Percentiles rank a stretch among this genome's conserved stretches.
phyloP scores from a whole-genome alignment of 345 rosid species.

The Linum trigynum region DNA sequence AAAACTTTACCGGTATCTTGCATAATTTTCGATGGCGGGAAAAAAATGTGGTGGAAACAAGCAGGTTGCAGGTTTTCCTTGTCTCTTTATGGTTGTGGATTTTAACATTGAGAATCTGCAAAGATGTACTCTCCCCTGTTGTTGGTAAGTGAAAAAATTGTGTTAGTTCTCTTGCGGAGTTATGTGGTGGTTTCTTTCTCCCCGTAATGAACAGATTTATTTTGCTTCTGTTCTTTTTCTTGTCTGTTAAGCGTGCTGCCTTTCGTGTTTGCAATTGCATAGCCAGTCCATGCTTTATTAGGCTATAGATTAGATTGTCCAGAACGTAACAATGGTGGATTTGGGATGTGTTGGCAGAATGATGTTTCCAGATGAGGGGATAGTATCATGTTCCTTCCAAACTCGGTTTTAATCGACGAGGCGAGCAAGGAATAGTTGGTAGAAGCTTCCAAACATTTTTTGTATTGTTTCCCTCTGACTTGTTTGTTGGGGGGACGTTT shows the following conservation, averaged over 20 bases:
- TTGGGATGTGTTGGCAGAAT: too few species aligned
- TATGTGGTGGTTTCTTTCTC: background rate
- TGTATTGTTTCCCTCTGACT: too few species aligned
- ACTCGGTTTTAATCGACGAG: too few species aligned
- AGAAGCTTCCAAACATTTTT: too few species aligned
- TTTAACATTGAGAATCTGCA: background rate
- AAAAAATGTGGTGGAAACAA: background rate
- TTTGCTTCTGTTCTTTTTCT: background rate
- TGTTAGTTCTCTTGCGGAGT: background rate
- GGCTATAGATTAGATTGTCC: too few species aligned
- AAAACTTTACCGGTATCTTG: slow-evolving; percentile 86
- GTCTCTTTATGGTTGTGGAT: background rate
- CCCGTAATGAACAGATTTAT: background rate
- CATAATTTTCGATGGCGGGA: slow-evolving; percentile 23
- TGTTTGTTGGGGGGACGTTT: too few species aligned
- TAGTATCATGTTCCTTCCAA: too few species aligned
- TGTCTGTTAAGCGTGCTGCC: background rate
- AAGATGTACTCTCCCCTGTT: background rate
- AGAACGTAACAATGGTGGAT: too few species aligned
- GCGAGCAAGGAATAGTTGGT: too few species aligned
- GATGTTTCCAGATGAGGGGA: too few species aligned
- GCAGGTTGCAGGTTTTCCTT: background rate
- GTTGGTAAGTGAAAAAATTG: background rate
- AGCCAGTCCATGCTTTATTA: too few species aligned
- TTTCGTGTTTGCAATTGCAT: background rate